phyloP scores from a whole-genome alignment of 139 green algal species.

The Spirogloea muscicola region DNA sequence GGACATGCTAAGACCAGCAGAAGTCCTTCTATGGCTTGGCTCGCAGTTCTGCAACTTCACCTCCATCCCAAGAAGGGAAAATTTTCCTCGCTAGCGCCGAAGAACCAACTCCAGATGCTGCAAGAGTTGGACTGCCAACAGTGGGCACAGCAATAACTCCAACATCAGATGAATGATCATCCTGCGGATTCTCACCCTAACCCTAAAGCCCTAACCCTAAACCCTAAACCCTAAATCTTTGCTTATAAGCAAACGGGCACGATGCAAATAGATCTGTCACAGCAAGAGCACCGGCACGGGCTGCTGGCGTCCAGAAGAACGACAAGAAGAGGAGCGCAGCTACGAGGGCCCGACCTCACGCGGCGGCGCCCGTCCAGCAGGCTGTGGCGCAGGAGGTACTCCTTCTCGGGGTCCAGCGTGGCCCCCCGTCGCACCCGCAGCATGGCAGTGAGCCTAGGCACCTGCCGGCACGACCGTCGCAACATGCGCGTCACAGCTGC shows the following conservation, averaged over 20 bases:
- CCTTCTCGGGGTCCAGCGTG: slow-evolving; percentile 8
- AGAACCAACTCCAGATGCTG: slow-evolving; percentile 16
- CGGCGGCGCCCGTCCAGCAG: not conserved
- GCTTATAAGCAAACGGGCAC: not conserved
- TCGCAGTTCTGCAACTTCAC: too few relatives aligned
- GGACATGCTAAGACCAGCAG: too few relatives aligned
- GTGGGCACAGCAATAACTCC: slow-evolving; percentile 1
- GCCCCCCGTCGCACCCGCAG: not conserved
- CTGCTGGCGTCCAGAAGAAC: not conserved
- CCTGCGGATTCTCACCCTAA: not conserved
- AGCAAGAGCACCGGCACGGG: not conserved
- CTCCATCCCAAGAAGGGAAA: slow-evolving; percentile 29
- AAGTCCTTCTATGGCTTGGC: too few relatives aligned
- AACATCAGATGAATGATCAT: not conserved
- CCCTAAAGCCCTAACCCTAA: too few relatives aligned
- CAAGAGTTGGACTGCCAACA: slow-evolving; percentile 8
- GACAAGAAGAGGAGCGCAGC: not conserved
- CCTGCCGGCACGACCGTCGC: too few relatives aligned
- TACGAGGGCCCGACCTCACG: not conserved
- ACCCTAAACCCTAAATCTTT: slow-evolving; percentile 16
- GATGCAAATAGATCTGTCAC: slow-evolving; percentile 2
- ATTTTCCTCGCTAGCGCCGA: slow-evolving; percentile 34
- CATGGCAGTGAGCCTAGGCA: slow-evolving; percentile 28
- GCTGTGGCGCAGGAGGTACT: not conserved
- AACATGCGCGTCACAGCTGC: too few relatives aligned